Percentiles rank a stretch among this genome's conserved stretches.
Conservation (phyloP, 2,329 filamentous ascomycete species). For the Paracoccidioides lutzii region DNA sequence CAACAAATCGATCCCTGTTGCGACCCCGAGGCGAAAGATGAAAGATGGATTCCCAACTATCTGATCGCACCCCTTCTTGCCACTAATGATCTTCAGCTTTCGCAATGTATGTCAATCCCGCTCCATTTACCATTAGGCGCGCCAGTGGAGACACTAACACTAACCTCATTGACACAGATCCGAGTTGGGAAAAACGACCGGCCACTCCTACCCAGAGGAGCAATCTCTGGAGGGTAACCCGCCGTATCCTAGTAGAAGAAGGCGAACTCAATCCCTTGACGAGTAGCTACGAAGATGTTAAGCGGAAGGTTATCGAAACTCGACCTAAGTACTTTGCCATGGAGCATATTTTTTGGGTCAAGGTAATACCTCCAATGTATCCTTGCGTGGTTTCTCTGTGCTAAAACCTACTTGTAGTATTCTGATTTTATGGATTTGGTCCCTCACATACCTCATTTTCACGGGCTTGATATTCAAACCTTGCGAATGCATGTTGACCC, state of each 20-base stretch:
- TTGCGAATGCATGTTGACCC: conserved; percentile 30
- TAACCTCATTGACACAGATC: conserved; percentile 17
- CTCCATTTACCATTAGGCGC: background rate
- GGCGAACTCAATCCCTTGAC: conserved; percentile 26
- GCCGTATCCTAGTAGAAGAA: conserved; percentile 33
- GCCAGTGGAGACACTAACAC: conserved; percentile 7
- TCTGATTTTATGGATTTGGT: conserved; percentile 39
- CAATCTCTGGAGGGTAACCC: conserved; percentile 37
- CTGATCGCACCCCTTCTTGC: conserved; percentile 36
- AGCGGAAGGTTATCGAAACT: conserved; percentile 31
- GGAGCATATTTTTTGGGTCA: conserved; percentile 40
- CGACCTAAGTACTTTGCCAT: conserved; percentile 37
- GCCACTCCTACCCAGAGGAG: conserved; percentile 31
- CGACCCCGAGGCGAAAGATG: conserved; percentile 24
- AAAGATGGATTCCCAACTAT: conserved; percentile 38
- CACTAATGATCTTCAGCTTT: conserved; percentile 37
- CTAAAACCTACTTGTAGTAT: conserved; percentile 22
- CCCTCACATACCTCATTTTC: conserved; percentile 36
- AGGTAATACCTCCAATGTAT: conserved; percentile 21
- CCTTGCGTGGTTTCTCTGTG: background rate
- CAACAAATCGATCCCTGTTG: conserved; percentile 31
- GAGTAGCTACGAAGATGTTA: conserved; percentile 27
- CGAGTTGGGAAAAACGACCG: conserved; percentile 34
- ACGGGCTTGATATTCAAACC: conserved; percentile 28
- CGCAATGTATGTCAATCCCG: conserved; percentile 26